Conservation (phyloP, 352 stramenopile species). For the Blastocystis sp. region DNA sequence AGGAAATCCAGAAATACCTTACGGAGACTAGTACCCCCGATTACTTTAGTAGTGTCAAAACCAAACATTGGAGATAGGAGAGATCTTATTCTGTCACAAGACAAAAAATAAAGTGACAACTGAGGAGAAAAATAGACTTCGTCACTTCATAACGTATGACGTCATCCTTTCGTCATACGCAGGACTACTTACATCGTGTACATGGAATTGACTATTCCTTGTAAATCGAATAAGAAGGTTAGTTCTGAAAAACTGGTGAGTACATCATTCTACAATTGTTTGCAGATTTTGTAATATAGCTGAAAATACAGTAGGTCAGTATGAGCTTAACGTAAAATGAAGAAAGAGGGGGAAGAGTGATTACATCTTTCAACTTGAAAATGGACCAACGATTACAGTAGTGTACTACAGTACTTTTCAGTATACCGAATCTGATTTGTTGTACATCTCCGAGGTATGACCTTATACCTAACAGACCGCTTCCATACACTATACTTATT, state of each 20-base stretch:
- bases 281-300: not conserved
- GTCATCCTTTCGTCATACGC: not conserved
- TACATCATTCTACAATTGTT: not conserved
- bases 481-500: too few species aligned
- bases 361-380: too few species aligned
- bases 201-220: not conserved
- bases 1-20: not conserved
- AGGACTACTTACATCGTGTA: not conserved
- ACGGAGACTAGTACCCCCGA: not conserved
- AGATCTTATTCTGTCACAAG: not conserved
- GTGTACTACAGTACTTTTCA: too few species aligned
- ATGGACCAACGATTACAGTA: too few species aligned
- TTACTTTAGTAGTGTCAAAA: not conserved
- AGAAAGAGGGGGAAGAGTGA: too few species aligned
- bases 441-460: not conserved
- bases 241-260: not conserved
- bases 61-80: not conserved
- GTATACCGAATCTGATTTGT: too few species aligned
- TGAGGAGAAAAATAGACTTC: not conserved
- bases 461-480: not conserved
- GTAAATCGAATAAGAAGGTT: not conserved
- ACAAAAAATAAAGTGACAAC: slow-evolving; percentile 27
- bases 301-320: too few species aligned
- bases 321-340: too few species aligned
- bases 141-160: not conserved